Base-by-base conservation (phyloP, 139 green algal genomes). In the Diplosphaera chodatii region DNA sequence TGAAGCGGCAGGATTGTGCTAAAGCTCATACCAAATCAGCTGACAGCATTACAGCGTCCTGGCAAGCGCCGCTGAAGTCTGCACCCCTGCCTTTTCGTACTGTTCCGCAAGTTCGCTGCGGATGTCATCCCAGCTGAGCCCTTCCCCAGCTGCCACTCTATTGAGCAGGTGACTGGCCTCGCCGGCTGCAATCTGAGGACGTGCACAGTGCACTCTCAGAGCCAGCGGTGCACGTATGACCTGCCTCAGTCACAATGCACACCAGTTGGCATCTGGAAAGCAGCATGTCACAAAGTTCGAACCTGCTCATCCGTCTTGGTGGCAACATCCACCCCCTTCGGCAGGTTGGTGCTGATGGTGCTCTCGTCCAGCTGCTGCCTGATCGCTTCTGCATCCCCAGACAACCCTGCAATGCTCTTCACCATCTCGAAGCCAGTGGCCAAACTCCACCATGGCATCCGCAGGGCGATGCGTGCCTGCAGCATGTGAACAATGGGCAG, bases 401-500 rank as follows among this genome's bases (percentile, higher is more conserved):
- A 29, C n/a, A 94, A 64, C 63, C 69, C 62, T 0, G 80, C 87
- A 10, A 80, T 68, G 22, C 68, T 37, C 28, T 56, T 67, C 6
- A 84, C 76, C 1, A 56, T 37, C 1, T 72, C 69, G 40, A 85
- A 89, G n/a, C 78, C 78, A 4, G 70, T 63, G 0, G 16, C n/a
- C 31, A 95, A 78, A 0, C 74, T 87, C 88, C 88, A 93, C 89
- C 88, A 93, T 21, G 89, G 89, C 70, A 87, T 73, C 21, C 85
- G 79, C 67, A 94, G 78, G 1, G 83, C 80, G 13, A 91, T 63
- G 64, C 80, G 72, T 6, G 82, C 78, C 78, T 83, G 77, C 31
- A 62, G 3, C 10, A 23, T 32, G 29, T 22, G 22, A 15, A 13
- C 23, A 63, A 15, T 32, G 27, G 32, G 28, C 30, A 27, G 63